Base-by-base conservation (phyloP, 164 flowering plant genomes). In the Vitis rotundifolia region DNA sequence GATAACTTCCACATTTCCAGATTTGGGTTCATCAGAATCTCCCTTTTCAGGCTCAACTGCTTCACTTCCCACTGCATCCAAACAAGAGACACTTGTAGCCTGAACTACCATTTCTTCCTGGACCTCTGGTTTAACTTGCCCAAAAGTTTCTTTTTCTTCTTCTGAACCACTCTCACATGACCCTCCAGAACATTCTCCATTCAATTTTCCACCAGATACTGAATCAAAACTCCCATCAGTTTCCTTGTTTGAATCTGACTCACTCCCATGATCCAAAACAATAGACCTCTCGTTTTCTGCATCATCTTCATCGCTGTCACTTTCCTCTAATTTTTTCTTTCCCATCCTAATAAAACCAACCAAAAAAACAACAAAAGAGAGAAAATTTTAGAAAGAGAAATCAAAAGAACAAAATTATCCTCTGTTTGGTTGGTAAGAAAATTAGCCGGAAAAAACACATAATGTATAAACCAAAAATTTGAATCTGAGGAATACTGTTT, bases 281-380 rank as follows among this genome's bases (percentile, higher is more conserved):
- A 79, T 75, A 66, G 93, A 88, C 69, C 82, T 83, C 71, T 79
- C 88, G 63, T 79, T 74, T n/a, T 78, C 88, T 54, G 75, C 85
- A 15, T 75, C 83, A 18, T 76, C 77, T 8, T 83, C 86, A 57
- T 85, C 89, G 59, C 84, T 75, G 73, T 87, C 96, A 70, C 86
- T 85, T 12, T 82, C 94, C 54, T 67, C 89, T 57, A 78, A 11
- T 74, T 80, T 83, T 68, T 81, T 84, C 85, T 91, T 90, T n/a
- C 90, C 91, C 87, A 69, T 75, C 95, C 97, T 91, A 71, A 47
- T 9, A 69, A 71, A 62, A n/a, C 9, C 31, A 71, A 71, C 37
- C 58, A 71, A 51, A 29, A 31, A 66, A 47, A 49, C 26, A 55
- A 47, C 57, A 73, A 48, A 3, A 61, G 49, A 66, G 12, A 51